Evolutionary conservation across 768 basidiomycete species (phyloP).

Genomic region (Boletus subparvulus): DNA sequence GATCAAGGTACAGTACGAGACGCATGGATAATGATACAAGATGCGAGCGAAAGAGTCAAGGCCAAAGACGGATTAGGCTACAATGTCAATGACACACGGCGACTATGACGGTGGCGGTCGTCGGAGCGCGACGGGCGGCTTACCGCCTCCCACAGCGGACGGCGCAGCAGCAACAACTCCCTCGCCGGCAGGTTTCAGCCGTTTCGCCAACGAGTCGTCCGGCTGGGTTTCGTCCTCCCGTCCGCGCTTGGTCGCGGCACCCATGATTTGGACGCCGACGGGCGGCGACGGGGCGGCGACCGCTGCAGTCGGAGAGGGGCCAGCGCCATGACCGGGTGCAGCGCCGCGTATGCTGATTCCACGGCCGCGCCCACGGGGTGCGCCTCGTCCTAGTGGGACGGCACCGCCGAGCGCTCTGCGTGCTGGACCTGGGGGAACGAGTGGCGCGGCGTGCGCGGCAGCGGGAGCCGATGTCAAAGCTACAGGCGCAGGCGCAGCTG

Average conservation of each 20-base stretch:
- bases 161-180: not conserved
- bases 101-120: constrained; percentile 28
- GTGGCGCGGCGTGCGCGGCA: constrained; percentile 20
- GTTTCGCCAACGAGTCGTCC: constrained; percentile 65
- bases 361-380: constrained; percentile 29
- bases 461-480: constrained; percentile 16
- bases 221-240: constrained; percentile 52
- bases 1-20: not conserved
- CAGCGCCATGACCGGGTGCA: constrained; percentile 17
- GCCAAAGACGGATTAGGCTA: not conserved
- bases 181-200: constrained; percentile 53
- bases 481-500: constrained; percentile 16
- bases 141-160: constrained; percentile 16
- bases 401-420: constrained; percentile 33
- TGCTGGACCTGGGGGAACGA: constrained; percentile 28
- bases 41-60: not conserved
- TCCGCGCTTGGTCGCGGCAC: constrained; percentile 63
- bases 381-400: constrained; percentile 39
- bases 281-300: constrained; percentile 23
- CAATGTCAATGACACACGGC: too few relatives aligned
- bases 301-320: constrained; percentile 28
- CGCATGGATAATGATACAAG: constrained; percentile 25
- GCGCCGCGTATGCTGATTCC: constrained; percentile 33
- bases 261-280: constrained; percentile 56
- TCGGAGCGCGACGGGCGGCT: constrained; percentile 36